phyloP scores from a whole-genome alignment of 345 rosid genomes.

The Citrus hindsii region DNA sequence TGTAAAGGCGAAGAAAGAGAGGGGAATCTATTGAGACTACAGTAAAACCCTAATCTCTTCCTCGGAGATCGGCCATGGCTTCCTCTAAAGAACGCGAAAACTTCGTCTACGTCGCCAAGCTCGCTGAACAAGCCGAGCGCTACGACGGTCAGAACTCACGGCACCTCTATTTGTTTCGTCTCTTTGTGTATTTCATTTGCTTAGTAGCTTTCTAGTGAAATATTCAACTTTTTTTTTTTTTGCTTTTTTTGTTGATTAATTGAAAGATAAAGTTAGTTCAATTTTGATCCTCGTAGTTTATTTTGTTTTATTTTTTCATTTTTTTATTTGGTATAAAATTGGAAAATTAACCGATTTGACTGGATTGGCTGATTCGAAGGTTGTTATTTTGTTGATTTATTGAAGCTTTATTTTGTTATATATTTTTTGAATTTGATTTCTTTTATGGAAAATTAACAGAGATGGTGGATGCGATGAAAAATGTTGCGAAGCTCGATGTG shows the following conservation, averaged over 20 bases:
- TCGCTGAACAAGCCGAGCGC: conserved; percentile 53
- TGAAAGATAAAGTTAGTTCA: not conserved
- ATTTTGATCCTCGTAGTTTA: not conserved
- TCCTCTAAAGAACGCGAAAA: conserved; percentile 27
- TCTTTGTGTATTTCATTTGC: not conserved
- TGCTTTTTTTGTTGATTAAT: not conserved
- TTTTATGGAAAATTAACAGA: conserved; percentile 15
- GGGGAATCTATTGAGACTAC: not conserved
- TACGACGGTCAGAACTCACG: conserved; percentile 32
- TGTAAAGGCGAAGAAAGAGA: not conserved
- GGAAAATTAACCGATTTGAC: not conserved
- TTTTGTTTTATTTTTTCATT: not conserved
- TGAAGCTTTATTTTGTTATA: not conserved
- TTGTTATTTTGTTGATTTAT: not conserved
- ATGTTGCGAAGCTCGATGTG: conserved; percentile 32
- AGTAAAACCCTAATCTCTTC: conserved; percentile 11
- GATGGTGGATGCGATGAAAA: conserved; percentile 43
- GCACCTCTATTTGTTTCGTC: not conserved
- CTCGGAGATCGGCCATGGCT: conserved; percentile 27
- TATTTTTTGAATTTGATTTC: not conserved
- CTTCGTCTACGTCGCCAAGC: conserved; percentile 48
- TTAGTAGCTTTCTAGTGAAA: not conserved
- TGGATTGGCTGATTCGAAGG: not conserved
- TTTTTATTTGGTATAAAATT: not conserved
- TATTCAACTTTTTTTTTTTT: not conserved